These are phyloP conservation scores for Aureobasidium sp. DNA, from an alignment of 2,329 filamentous ascomycete genomes.

Conservation along the genomic window DNA sequence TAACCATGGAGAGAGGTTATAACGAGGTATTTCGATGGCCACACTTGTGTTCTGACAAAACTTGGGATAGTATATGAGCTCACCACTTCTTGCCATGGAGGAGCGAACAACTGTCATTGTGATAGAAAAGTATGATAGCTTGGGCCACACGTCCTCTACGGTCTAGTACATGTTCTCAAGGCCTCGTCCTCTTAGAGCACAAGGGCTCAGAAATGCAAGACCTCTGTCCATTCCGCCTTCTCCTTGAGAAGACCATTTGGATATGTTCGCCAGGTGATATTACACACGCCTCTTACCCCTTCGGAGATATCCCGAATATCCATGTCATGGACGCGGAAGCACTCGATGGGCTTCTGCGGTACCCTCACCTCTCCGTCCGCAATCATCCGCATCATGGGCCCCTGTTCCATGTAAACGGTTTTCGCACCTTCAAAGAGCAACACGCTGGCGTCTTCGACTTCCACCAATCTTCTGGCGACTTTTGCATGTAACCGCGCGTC, in stretches of 20 bases:
- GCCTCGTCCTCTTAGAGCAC: no score
- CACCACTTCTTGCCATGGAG: no score
- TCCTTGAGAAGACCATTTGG: background rate
- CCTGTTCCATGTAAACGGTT: background rate
- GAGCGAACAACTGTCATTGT: no score
- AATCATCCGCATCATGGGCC: background rate
- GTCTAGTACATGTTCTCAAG: no score
- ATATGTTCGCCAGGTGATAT: background rate
- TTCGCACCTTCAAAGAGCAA: background rate
- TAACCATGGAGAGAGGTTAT: no score
- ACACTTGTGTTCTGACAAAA: no score
- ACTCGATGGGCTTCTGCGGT: background rate
- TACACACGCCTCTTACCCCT: background rate
- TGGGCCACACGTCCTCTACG: no score
- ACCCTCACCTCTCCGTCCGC: background rate
- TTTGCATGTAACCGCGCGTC: constrained; percentile 15
- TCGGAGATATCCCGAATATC: background rate
- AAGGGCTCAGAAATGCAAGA: background rate
- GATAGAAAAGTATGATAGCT: no score
- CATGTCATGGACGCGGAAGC: background rate
- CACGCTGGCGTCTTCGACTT: constrained; percentile 18
- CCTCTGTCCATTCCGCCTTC: background rate
- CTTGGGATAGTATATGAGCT: no score
- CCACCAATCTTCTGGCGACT: constrained; percentile 23
- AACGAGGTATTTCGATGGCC: no score